phyloP scores from a whole-genome alignment of 805 yeast species.

The Saccharomycopsis babjevae region DNA sequence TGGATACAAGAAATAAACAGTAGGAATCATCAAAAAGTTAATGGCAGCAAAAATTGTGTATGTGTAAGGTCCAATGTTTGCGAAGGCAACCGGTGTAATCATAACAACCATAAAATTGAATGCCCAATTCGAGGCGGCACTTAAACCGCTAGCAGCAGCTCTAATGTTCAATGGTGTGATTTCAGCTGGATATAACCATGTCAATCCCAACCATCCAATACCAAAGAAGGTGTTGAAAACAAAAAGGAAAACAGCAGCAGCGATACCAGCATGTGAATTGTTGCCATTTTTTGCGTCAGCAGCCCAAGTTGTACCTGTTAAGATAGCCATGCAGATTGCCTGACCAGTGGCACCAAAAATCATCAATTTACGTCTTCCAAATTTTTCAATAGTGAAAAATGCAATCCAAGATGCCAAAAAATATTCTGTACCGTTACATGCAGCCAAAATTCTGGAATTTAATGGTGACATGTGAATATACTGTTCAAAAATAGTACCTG shows the following conservation, averaged over 20 bases:
- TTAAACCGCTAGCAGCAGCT: conserved; percentile 31
- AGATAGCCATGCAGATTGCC: conserved; percentile 35
- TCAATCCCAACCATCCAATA: conserved; percentile 33
- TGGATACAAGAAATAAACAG: conserved; percentile 59
- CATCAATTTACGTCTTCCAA: conserved; percentile 61
- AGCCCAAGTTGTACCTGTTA: conserved; percentile 30
- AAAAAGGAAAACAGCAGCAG: conserved; percentile 56
- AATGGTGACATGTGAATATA: conserved; percentile 41
- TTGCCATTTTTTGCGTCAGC: conserved; percentile 31
- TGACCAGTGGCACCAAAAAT: conserved; percentile 42
- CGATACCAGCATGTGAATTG: conserved; percentile 35
- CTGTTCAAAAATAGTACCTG: conserved; percentile 44
- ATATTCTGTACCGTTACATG: conserved; percentile 51
- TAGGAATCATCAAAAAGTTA: conserved; percentile 50
- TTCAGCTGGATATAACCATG: conserved; percentile 60
- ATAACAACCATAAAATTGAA: conserved; percentile 56
- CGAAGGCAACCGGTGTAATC: conserved; percentile 50
- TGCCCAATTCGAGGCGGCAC: conserved; percentile 61
- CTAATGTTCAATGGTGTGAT: conserved; percentile 49
- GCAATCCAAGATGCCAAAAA: conserved; percentile 46
- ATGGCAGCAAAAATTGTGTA: conserved; percentile 60
- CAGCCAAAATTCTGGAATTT: conserved; percentile 51
- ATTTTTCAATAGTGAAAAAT: conserved; percentile 44
- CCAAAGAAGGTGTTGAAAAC: conserved; percentile 37
- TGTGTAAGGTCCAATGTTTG: conserved; percentile 41